A percentile compares a stretch with the other conserved stretches of the same genome.
Evolutionary conservation across 2,329 filamentous ascomycete genomes (phyloP).

Genomic region (Diaporthe citrichinensis): DNA sequence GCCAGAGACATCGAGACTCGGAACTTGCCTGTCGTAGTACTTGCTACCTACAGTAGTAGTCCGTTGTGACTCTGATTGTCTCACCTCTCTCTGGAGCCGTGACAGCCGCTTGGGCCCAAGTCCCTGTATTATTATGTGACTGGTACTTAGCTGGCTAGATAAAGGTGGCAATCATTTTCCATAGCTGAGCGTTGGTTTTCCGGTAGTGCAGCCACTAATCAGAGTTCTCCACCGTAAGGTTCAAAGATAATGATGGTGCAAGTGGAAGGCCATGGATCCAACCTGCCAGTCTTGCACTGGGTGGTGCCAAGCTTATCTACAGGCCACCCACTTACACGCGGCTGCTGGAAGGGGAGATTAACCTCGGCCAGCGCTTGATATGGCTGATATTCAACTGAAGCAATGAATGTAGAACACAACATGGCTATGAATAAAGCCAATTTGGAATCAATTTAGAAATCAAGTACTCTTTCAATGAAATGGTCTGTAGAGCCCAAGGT

Average conservation of each 20-base stretch:
- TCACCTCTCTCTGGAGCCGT: background rate
- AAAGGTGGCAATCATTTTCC: background rate
- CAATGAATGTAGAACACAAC: background rate
- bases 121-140: background rate
- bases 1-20: slow-evolving; percentile 10
- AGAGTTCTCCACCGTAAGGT: background rate
- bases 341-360: background rate
- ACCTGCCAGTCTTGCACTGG: background rate
- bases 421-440: background rate
- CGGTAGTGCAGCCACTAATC: slow-evolving; percentile 3
- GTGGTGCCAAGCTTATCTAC: background rate
- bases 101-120: background rate
- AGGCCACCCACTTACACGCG: slow-evolving; percentile 26
- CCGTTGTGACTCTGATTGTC: slow-evolving; percentile 20
- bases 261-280: background rate
- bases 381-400: background rate
- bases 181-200: background rate
- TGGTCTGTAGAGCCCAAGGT: background rate
- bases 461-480: background rate
- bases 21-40: background rate
- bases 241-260: background rate
- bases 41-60: background rate
- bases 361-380: background rate
- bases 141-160: background rate
- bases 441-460: background rate